Evolutionary conservation across 2,329 filamentous ascomycete species (phyloP), one percentile per base, ranked within the genome.

Genomic region (Aciculosporium take): DNA sequence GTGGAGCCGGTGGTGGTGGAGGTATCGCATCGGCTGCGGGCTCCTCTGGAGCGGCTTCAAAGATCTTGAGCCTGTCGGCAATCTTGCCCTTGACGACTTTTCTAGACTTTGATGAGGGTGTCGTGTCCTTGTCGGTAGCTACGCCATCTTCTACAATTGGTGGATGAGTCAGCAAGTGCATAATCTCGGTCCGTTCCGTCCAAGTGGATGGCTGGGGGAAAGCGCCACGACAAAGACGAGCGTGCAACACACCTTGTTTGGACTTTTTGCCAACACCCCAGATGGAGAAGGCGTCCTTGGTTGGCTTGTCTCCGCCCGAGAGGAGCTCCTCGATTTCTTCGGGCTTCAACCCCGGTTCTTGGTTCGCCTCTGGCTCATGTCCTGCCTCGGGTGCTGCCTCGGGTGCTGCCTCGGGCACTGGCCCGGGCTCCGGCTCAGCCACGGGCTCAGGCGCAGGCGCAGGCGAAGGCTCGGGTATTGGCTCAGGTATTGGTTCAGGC

Each of bases 41-140:
- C 5, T 39, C 56, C 47, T 68, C 60, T 40, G 62, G 56, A 39
- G 56, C 49, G 39, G 64, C 51, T 56, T 78, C 71, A 51, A 77
- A 77, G 24, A 68, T 66, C 56, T 67, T 74, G 46, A 76, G 64
- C 51, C 63, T 69, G 53, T 77, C 71, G 42, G 72, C 66, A 53
- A 77, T 69, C 54, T 70, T 75, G 46, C 65, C 65, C 45, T 63
- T 60, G 33, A 66, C 60, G 38, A 63, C 52, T 57, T 71, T 75
- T 49, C 68, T 72, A 39, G 61, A 60, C 53, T 59, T 62, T 39
- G 59, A 61, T 51, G 56, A 59, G 31, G 64, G 50, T 46, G 60
- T 57, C 52, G 60, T 61, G 53, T 65, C 63, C 57, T 64, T 62
- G 49, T 56, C 56, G 45, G 50, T 42, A 37, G 51, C 56, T 17